phyloP scores from a whole-genome alignment of 169 alveolate species.

The Theileria annulata region DNA sequence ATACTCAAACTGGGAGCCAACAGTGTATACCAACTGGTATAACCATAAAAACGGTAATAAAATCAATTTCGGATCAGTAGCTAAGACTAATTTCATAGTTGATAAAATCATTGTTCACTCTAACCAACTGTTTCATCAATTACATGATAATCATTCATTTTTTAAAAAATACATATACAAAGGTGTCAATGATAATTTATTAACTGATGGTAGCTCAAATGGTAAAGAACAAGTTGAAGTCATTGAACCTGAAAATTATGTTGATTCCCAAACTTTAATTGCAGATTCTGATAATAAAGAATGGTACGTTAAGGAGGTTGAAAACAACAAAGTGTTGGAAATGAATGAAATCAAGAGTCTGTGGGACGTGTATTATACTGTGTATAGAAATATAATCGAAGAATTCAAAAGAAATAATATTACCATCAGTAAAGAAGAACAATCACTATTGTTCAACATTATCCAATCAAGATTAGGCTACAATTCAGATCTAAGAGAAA shows the following conservation, averaged over 20 bases:
- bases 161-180: background rate
- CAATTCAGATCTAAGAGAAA: constrained; percentile 56
- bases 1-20: constrained; percentile 77
- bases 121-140: constrained; percentile 52
- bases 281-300: constrained; percentile 37
- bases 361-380: constrained; percentile 75
- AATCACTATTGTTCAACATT: constrained; percentile 31
- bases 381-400: constrained; percentile 60
- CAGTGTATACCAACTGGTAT: constrained; percentile 74
- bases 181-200: background rate
- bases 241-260: constrained; percentile 1
- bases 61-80: constrained; percentile 57
- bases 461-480: constrained; percentile 64
- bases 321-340: background rate
- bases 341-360: constrained; percentile 24
- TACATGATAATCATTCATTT: background rate
- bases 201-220: background rate
- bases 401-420: constrained; percentile 45
- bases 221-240: background rate
- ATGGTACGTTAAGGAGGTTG: background rate
- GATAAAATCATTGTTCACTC: constrained; percentile 73
- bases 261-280: constrained; percentile 27
- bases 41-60: constrained; percentile 63
- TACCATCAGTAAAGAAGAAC: constrained; percentile 24
- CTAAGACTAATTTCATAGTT: constrained; percentile 69